Conservation (phyloP, 305 asterid genomes). For the Fraxinus paxiana region DNA sequence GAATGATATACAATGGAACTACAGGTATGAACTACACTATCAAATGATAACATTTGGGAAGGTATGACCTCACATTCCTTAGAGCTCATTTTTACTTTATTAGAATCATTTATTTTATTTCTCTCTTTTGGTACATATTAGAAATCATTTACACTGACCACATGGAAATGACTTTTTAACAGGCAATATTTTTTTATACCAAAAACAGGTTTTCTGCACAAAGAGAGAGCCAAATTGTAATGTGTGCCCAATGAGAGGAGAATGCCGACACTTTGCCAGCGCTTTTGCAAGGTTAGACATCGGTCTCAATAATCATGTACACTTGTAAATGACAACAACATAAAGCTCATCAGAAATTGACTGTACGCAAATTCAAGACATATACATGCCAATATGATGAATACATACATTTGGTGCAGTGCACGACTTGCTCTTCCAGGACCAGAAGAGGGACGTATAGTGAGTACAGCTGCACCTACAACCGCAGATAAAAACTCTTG, state of each 20-base stretch:
- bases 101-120: neutral
- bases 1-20: slow-evolving; percentile 30
- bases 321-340: slow-evolving; percentile 6
- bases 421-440: slow-evolving; percentile 85
- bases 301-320: slow-evolving; percentile 15
- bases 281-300: slow-evolving; percentile 81
- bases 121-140: neutral
- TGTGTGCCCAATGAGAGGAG: slow-evolving; percentile 88
- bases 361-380: neutral
- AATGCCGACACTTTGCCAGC: slow-evolving; percentile 96
- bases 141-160: neutral
- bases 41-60: slow-evolving; percentile 98
- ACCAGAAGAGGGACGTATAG: slow-evolving; percentile 57
- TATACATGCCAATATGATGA: neutral
- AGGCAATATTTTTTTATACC: neutral
- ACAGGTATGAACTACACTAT: slow-evolving; percentile 95
- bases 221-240: slow-evolving; percentile 92
- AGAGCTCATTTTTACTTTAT: neutral
- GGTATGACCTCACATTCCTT: slow-evolving; percentile 42
- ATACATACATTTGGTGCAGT: slow-evolving; percentile 42
- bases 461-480: slow-evolving; percentile 39
- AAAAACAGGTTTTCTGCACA: slow-evolving; percentile 88
- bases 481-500: slow-evolving; percentile 30
- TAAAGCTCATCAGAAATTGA: neutral
- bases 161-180: slow-evolving; percentile 13